A percentile compares a stretch with the other conserved stretches of the same genome.
These are phyloP conservation scores for Betula pendula DNA, from an alignment of 306 rosid genomes.

Conservation along the genomic window DNA sequence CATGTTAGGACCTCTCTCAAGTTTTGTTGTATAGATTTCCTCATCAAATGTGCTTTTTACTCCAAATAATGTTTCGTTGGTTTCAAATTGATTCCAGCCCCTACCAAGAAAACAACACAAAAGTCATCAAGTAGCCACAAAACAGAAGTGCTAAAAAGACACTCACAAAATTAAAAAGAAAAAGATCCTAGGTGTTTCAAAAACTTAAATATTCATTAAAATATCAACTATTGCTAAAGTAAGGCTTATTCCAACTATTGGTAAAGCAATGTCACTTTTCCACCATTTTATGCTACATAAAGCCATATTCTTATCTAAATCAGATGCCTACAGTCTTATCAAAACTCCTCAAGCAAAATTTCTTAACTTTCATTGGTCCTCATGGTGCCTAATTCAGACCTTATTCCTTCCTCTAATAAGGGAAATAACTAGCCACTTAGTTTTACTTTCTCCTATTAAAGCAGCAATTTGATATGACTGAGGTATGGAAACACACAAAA, in stretches of 20 bases:
- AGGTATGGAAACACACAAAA: neutral
- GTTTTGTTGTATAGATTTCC: conserved; percentile 88
- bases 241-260: conserved; percentile 1
- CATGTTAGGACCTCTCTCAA: conserved; percentile 76
- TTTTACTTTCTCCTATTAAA: neutral
- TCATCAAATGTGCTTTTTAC: conserved; percentile 88
- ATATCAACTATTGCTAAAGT: conserved; percentile 6
- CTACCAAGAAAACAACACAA: conserved; percentile 35
- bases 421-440: neutral
- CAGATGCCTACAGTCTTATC: neutral
- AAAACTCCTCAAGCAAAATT: neutral
- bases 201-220: conserved; percentile 6
- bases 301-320: neutral
- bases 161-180: conserved; percentile 9
- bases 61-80: conserved; percentile 80
- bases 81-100: conserved; percentile 95
- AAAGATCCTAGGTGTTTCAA: conserved; percentile 5
- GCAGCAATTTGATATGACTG: neutral
- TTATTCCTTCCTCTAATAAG: neutral
- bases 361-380: neutral
- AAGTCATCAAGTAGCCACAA: neutral
- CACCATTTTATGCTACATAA: neutral
- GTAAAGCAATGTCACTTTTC: conserved; percentile 2
- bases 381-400: neutral
- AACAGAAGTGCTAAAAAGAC: conserved; percentile 9